Conservation (phyloP, 202 grass and related monocot genomes). For the Thinopyrum obtusiflorum region DNA sequence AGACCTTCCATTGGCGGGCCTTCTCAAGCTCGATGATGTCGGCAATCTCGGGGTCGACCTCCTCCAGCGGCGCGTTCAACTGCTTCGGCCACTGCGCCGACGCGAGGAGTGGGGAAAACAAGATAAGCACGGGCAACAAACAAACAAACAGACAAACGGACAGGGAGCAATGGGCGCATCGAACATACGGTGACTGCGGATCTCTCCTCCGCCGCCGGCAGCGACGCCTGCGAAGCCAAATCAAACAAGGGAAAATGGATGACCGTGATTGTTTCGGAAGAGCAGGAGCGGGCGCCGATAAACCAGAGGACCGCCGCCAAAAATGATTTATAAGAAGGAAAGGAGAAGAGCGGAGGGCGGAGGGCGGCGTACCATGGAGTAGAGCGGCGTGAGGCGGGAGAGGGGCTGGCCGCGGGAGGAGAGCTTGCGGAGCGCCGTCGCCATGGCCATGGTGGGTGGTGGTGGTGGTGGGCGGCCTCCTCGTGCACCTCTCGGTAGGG, state of each 20-base stretch:
- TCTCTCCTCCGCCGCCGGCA: slow-evolving; percentile 78
- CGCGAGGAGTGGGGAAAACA: neutral
- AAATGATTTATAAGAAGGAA: neutral
- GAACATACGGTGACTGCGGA: slow-evolving; percentile 59
- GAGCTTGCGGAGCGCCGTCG: slow-evolving; percentile 78
- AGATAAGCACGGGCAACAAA: slow-evolving; percentile 2
- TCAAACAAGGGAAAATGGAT: slow-evolving; percentile 15
- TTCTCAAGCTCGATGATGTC: slow-evolving; percentile 98
- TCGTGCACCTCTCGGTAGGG: slow-evolving; percentile 10
- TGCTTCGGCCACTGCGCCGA: slow-evolving; percentile 81
- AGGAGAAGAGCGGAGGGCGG: neutral
- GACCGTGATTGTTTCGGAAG: neutral
- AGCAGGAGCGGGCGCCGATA: neutral
- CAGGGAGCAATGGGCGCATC: neutral
- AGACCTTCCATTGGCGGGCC: slow-evolving; percentile 96
- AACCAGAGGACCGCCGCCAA: neutral
- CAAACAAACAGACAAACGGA: neutral
- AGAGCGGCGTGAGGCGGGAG: slow-evolving; percentile 64
- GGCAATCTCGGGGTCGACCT: slow-evolving; percentile 77
- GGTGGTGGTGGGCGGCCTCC: neutral
- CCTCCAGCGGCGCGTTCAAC: slow-evolving; percentile 80
- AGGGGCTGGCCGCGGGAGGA: slow-evolving; percentile 59
- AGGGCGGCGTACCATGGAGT: slow-evolving; percentile 54
- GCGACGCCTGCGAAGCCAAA: slow-evolving; percentile 49
- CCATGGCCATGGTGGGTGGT: slow-evolving; percentile 82